A percentile compares a stretch with the other conserved stretches of the same genome.
Evolutionary conservation across 1,139 yeast species (phyloP).

Genomic region (Geotrichum reessii): DNA sequence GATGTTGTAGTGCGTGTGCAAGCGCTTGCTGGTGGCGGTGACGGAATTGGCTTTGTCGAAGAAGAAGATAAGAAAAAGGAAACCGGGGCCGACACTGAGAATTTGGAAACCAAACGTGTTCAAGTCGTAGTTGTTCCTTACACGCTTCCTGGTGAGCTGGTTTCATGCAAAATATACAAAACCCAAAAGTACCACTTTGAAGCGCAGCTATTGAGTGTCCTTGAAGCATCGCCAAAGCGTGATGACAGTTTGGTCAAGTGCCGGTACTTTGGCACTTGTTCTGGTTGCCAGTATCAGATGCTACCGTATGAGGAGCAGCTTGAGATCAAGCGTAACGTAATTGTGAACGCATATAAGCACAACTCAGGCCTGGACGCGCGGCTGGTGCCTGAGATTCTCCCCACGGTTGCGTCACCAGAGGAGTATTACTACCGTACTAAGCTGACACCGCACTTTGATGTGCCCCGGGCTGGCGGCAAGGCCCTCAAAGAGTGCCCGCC

Average conservation of each 20-base stretch:
- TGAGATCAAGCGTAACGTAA: constrained; percentile 63
- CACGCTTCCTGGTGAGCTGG: constrained; percentile 80
- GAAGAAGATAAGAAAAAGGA: constrained; percentile 20
- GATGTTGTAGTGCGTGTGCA: constrained; percentile 54
- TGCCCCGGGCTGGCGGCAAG: constrained; percentile 50
- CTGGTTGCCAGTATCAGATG: constrained; percentile 91
- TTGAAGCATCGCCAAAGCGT: constrained; percentile 43
- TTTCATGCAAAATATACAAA: constrained; percentile 63
- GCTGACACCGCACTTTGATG: constrained; percentile 90
- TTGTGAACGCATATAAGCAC: constrained; percentile 72
- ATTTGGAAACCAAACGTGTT: not conserved
- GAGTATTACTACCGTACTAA: constrained; percentile 79
- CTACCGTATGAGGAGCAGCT: constrained; percentile 69
- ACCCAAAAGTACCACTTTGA: constrained; percentile 74
- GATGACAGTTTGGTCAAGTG: constrained; percentile 57
- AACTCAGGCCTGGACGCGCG: constrained; percentile 51
- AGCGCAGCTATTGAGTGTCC: constrained; percentile 60
- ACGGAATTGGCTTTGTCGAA: constrained; percentile 35
- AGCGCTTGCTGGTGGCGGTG: constrained; percentile 66
- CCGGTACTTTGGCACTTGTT: constrained; percentile 72
- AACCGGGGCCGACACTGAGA: not conserved
- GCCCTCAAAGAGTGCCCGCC: constrained; percentile 51
- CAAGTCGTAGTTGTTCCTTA: constrained; percentile 67
- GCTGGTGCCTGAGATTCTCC: constrained; percentile 53
- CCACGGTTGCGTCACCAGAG: constrained; percentile 75